A percentile compares a stretch with the other conserved stretches of the same genome.
phyloP scores from a whole-genome alignment of 2,329 filamentous ascomycete genomes.

The Aspergillus quadrilineatus region DNA sequence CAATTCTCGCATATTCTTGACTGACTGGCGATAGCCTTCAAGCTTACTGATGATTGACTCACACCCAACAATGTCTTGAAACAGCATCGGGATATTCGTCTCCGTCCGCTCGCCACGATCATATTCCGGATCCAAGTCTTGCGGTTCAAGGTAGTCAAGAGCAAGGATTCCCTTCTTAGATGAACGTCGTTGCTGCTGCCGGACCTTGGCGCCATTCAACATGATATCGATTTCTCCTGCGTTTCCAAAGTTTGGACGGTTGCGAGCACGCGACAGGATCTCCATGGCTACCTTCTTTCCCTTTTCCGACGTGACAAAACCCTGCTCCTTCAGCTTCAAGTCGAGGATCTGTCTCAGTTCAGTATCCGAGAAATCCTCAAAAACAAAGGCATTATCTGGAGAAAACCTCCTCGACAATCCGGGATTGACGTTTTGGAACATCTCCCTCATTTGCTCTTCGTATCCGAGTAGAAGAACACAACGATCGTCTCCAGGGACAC shows the following conservation, averaged over 20 bases:
- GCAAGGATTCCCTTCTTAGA: background rate
- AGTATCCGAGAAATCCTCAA: conserved; percentile 64
- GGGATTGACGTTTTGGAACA: conserved; percentile 74
- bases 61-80: conserved; percentile 56
- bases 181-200: conserved; percentile 48
- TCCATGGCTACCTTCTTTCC: conserved; percentile 59
- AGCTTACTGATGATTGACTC: conserved; percentile 56
- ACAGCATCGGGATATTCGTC: conserved; percentile 12
- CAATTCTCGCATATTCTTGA: conserved; percentile 51
- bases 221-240: conserved; percentile 73
- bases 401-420: conserved; percentile 67
- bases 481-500: conserved; percentile 66
- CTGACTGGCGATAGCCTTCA: conserved; percentile 55
- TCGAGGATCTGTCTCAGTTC: conserved; percentile 62
- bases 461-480: conserved; percentile 73
- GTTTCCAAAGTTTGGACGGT: conserved; percentile 68
- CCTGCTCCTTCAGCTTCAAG: conserved; percentile 60
- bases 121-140: conserved; percentile 14
- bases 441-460: conserved; percentile 65
- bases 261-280: conserved; percentile 60
- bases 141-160: conserved; percentile 37
- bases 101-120: conserved; percentile 9
- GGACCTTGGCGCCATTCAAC: conserved; percentile 56
- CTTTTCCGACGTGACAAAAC: conserved; percentile 52
- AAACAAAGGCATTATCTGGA: conserved; percentile 61